phyloP scores from a whole-genome alignment of 495 filamentous ascomycete species.

The Penicillium egyptiacum region DNA sequence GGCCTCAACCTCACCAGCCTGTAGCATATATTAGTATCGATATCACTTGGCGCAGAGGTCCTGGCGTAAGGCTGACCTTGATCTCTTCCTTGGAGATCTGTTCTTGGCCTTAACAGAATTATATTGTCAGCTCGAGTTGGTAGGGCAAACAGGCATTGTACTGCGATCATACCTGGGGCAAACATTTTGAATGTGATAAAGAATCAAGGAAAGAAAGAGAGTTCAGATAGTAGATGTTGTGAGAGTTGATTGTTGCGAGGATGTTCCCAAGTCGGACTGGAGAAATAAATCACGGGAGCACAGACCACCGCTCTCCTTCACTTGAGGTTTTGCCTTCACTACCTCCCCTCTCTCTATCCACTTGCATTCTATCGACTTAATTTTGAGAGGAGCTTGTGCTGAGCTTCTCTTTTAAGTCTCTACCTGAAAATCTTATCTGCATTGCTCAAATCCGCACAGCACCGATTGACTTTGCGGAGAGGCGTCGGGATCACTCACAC shows the following conservation, averaged over 20 bases:
- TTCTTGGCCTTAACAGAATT: constrained; percentile 38
- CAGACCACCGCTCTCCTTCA: constrained; percentile 30
- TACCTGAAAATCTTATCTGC: neutral
- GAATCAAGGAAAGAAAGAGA: constrained; percentile 1
- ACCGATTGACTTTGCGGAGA: constrained; percentile 10
- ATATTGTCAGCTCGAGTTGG: neutral
- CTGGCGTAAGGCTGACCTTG: constrained; percentile 32
- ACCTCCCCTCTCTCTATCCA: constrained; percentile 15
- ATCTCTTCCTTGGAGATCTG: constrained; percentile 51
- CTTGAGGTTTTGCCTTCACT: constrained; percentile 17
- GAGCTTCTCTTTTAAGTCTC: neutral
- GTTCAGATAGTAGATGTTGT: constrained; percentile 4
- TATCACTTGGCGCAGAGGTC: neutral
- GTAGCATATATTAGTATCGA: constrained; percentile 2
- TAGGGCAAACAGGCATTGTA: neutral
- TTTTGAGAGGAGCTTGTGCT: neutral
- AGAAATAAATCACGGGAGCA: constrained; percentile 38
- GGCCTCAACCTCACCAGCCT: constrained; percentile 71
- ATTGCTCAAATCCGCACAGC: neutral
- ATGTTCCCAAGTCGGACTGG: constrained; percentile 6
- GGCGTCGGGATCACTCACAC: constrained; percentile 12
- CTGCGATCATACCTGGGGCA: constrained; percentile 37
- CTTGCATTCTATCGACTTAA: neutral
- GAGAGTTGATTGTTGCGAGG: constrained; percentile 2
- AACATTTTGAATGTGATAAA: constrained; percentile 40